Base-by-base conservation (phyloP, 805 yeast genomes). In the Starmerella roubikii region DNA sequence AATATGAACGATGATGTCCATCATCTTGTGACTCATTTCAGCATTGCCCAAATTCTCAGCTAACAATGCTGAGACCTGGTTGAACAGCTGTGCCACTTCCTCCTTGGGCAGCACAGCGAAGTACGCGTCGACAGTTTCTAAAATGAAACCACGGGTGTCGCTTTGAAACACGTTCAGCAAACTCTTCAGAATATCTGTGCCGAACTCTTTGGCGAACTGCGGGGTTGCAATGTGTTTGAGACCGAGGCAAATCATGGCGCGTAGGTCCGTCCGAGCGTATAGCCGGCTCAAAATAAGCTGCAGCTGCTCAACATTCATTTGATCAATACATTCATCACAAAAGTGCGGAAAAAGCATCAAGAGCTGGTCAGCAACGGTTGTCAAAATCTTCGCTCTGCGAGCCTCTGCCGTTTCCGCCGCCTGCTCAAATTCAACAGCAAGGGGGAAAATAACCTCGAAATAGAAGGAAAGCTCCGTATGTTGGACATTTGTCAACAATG, bases 131-230 rank as follows among this genome's bases (percentile, higher is more conserved):
- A 88, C 82, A 9, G 95, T 76, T 45, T 88, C 96, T 42, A 85
- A 67, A 36, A 91, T 74, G 57, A 69, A 84, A 11, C 83, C 81
- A 58, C 97, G 74, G 13, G 84, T 71, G 38, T 82, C 91, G 49
- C 85, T 86, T n/a, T 88, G 74, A 60, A 81, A 91, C 15, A 91
- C 93, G 53, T 91, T 91, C 67, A 88, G 83, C 36, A 91, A 64
- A 17, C 85, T 95, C 11, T 94, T 79, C 37, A 91, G 65, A 35
- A 91, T 55, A 48, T 91, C 86, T 4, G 81, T 60, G 4, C 94
- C 74, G 46, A 56, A 57, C 20, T 48, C 42, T 0, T 72, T 39
- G 0, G 82, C 62, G 50, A 72, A 82, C 44, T 71, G 69, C 38
- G 85, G 47, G 50, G 79, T 76, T 11, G 83, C 94, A 35, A 91